phyloP scores from a whole-genome alignment of 345 rosid species.

The thale cress (Arabidopsis thaliana) region TAIR10.1 NC_003075.7:11639501-11640000 shows the following conservation, averaged over 20 bases:
- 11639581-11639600: neutral
- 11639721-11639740: neutral
- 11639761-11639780: neutral
- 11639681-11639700: conserved; percentile 1
- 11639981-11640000: conserved; percentile 45
- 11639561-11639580: neutral
- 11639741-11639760: conserved; percentile 7
- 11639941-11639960: conserved; percentile 40
- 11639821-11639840: neutral
- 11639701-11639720: neutral
- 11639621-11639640: conserved; percentile 21
- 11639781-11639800: too few relatives aligned
- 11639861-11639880: neutral
- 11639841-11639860: neutral
- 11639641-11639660: conserved; percentile 20
- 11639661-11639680: conserved; percentile 25
- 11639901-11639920: conserved; percentile 62
- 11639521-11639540: neutral
- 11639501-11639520: neutral
- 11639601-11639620: neutral
- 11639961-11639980: conserved; percentile 32
- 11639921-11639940: conserved; percentile 66
- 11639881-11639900: conserved; percentile 42
- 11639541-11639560: neutral
- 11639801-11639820: too few relatives aligned